phyloP scores from a whole-genome alignment of 2,329 filamentous ascomycete genomes.

The Ascochyta fabae region DNA sequence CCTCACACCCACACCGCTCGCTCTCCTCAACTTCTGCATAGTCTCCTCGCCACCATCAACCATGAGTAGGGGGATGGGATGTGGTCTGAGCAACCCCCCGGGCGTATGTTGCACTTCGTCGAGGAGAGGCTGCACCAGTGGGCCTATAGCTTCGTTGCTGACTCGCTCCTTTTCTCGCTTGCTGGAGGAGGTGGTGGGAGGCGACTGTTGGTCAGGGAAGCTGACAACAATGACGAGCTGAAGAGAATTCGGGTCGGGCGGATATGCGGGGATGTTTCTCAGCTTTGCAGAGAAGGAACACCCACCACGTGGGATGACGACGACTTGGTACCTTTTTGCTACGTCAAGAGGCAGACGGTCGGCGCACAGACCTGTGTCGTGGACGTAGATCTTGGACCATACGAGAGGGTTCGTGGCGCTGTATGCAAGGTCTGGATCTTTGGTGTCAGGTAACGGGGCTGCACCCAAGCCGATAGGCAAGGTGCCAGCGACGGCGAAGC shows the following conservation, averaged over 20 bases:
- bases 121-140: conserved; percentile 70
- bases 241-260: conserved; percentile 65
- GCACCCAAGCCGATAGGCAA: conserved; percentile 68
- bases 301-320: conserved; percentile 80
- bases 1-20: conserved; percentile 75
- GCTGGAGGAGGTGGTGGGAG: not conserved
- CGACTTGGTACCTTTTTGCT: conserved; percentile 69
- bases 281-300: conserved; percentile 88
- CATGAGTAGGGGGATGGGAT: conserved; percentile 84
- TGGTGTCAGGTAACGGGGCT: conserved; percentile 71
- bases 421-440: conserved; percentile 44
- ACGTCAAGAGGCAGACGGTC: conserved; percentile 60
- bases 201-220: conserved; percentile 40
- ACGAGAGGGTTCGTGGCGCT: conserved; percentile 57
- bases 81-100: conserved; percentile 69
- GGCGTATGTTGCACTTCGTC: conserved; percentile 76
- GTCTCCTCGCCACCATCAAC: conserved; percentile 71
- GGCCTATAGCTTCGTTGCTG: not conserved
- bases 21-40: conserved; percentile 67
- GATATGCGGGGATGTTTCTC: conserved; percentile 79
- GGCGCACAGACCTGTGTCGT: conserved; percentile 68
- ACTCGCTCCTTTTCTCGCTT: not conserved
- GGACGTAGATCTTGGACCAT: conserved; percentile 76
- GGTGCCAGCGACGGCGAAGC: conserved; percentile 54
- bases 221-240: conserved; percentile 83